Percentiles rank a stretch among this genome's conserved stretches.
These are phyloP conservation scores for Mortierella sp. DNA, from an alignment of 371 early-diverging fungal genomes.

Conservation along the genomic window DNA sequence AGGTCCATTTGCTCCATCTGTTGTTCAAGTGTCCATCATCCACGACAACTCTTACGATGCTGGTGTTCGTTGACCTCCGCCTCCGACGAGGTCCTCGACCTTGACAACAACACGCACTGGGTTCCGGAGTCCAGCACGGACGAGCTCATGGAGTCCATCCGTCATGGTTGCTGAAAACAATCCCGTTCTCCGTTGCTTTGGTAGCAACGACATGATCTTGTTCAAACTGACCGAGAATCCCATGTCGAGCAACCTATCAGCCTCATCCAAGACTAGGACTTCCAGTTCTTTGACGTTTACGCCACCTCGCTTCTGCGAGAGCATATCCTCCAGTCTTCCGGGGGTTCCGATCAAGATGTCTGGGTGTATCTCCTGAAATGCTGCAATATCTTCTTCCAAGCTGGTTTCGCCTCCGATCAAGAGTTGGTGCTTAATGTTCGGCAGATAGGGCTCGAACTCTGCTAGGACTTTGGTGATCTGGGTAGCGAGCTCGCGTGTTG, in stretches of 20 bases:
- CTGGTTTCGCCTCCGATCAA: slow-evolving; percentile 67
- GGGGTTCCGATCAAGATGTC: slow-evolving; percentile 97
- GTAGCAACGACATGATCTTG: slow-evolving; percentile 82
- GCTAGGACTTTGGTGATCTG: slow-evolving; percentile 89
- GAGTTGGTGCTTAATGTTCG: slow-evolving; percentile 52
- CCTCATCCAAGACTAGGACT: slow-evolving; percentile 94
- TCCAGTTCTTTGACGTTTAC: slow-evolving; percentile 85
- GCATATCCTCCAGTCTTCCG: slow-evolving; percentile 92
- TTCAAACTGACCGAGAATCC: slow-evolving; percentile 88
- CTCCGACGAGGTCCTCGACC: slow-evolving; percentile 72
- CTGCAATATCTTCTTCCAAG: slow-evolving; percentile 71
- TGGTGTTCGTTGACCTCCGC: slow-evolving; percentile 74
- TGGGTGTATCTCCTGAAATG: slow-evolving; percentile 69
- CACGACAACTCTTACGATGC: slow-evolving; percentile 60
- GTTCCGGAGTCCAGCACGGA: slow-evolving; percentile 91
- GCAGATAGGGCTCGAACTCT: slow-evolving; percentile 59
- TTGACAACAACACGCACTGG: slow-evolving; percentile 90
- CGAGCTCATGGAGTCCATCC: slow-evolving; percentile 87
- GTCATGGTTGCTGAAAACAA: slow-evolving; percentile 99
- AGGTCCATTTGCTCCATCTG: too few relatives aligned
- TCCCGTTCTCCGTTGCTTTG: slow-evolving; percentile 96
- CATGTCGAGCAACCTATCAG: slow-evolving; percentile 93
- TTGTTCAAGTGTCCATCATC: too few relatives aligned
- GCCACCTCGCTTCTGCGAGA: slow-evolving; percentile 60
- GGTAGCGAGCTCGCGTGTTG: slow-evolving; percentile 95